Conservation (phyloP, 116 monocot species). For the Thalassia testudinum region DNA sequence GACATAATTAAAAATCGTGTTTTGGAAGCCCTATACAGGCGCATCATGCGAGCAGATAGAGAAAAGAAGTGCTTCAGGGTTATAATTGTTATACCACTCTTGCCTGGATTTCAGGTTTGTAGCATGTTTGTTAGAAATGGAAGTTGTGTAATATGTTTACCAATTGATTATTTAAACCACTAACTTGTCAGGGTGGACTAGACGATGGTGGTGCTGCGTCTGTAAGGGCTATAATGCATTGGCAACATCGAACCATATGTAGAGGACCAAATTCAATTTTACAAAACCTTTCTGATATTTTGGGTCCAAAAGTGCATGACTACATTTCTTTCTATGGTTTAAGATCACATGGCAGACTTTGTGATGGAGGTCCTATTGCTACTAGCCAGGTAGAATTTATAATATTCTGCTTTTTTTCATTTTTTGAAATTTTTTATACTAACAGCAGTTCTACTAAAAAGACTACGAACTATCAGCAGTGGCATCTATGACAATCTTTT, state of each 20-base stretch:
- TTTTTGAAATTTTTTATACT: neutral
- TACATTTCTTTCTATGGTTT: conserved; percentile 97
- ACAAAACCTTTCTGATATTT: conserved; percentile 52
- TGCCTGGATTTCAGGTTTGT: conserved; percentile 97
- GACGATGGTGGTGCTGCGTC: conserved; percentile 99
- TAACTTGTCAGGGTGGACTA: conserved; percentile 53
- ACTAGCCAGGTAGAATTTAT: conserved; percentile 53
- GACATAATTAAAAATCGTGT: conserved; percentile 81
- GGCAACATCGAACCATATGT: conserved; percentile 94
- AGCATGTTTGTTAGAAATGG: neutral
- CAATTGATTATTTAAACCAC: neutral
- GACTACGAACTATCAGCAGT: too few species aligned
- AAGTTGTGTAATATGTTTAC: neutral
- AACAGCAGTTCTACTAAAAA: neutral
- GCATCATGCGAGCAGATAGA: conserved; percentile 72
- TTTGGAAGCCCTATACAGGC: conserved; percentile 77
- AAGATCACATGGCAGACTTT: conserved; percentile 69
- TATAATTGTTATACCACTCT: conserved; percentile 85
- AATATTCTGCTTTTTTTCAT: too few species aligned
- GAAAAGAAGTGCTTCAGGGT: conserved; percentile 89
- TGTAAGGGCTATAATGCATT: conserved; percentile 93
- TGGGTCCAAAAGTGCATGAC: conserved; percentile 76
- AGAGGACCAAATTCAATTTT: conserved; percentile 88
- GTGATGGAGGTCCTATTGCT: conserved; percentile 55
- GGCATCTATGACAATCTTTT: too few species aligned